phyloP scores from a whole-genome alignment of 345 rosid species.

The Aquilaria malaccensis region DNA sequence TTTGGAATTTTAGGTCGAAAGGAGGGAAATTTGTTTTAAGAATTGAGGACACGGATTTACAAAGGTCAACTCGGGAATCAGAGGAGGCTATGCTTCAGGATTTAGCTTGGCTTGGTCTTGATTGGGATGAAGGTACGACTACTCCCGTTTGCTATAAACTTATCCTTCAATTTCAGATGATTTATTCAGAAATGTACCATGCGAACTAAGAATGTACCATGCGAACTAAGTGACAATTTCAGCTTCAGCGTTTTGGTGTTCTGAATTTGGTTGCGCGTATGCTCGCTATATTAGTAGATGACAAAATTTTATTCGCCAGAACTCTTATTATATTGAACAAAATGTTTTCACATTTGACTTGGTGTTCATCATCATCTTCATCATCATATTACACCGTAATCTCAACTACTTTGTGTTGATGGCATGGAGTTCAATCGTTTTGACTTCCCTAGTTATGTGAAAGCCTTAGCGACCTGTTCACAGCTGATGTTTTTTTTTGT shows the following conservation, averaged over 20 bases:
- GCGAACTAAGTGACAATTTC: background rate
- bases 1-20: constrained; percentile 45
- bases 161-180: background rate
- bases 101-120: constrained; percentile 89
- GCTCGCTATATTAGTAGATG: no score
- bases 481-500: no score
- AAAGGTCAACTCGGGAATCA: constrained; percentile 86
- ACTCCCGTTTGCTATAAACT: background rate
- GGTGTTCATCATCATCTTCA: no score
- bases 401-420: no score
- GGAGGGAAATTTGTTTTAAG: constrained; percentile 89
- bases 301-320: no score
- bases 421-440: no score
- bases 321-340: no score
- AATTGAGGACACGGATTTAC: constrained; percentile 90
- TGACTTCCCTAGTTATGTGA: no score
- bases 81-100: constrained; percentile 89
- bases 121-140: constrained; percentile 82
- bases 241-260: background rate
- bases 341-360: no score
- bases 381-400: no score
- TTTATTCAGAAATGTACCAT: background rate
- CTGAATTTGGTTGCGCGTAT: no score
- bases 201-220: background rate
- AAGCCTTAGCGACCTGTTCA: no score